Percentiles rank a stretch among this genome's conserved stretches.
Conservation (phyloP, 805 yeast genomes). For the Zygoascus tannicola region DNA sequence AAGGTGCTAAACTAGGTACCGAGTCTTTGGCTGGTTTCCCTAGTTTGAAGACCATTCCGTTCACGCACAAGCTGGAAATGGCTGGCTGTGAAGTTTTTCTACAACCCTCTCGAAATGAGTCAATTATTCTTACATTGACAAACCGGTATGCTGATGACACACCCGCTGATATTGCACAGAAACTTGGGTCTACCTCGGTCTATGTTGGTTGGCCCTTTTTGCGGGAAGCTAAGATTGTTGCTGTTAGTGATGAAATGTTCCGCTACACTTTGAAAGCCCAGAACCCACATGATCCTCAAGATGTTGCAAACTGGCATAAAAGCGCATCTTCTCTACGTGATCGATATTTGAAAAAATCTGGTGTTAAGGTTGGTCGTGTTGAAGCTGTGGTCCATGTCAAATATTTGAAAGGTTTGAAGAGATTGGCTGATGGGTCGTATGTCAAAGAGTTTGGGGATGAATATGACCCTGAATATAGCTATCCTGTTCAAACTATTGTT, state of each 20-base stretch:
- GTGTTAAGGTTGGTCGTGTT: slow-evolving; percentile 47
- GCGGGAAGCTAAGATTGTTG: slow-evolving; percentile 64
- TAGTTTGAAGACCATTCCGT: slow-evolving; percentile 61
- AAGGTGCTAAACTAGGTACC: slow-evolving; percentile 61
- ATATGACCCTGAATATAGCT: slow-evolving; percentile 35
- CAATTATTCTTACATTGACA: slow-evolving; percentile 58
- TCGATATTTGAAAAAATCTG: slow-evolving; percentile 40
- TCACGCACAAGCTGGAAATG: slow-evolving; percentile 38
- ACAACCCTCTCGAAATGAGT: slow-evolving; percentile 73
- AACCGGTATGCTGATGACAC: slow-evolving; percentile 35
- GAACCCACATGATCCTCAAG: slow-evolving; percentile 37
- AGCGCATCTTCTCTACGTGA: slow-evolving; percentile 33
- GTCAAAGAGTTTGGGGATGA: slow-evolving; percentile 54
- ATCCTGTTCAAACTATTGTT: slow-evolving; percentile 77
- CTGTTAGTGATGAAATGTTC: slow-evolving; percentile 46
- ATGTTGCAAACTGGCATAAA: slow-evolving; percentile 37
- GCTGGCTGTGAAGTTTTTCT: slow-evolving; percentile 73
- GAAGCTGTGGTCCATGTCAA: slow-evolving; percentile 59
- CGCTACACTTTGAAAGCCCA: slow-evolving; percentile 32
- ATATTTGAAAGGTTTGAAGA: slow-evolving; percentile 66
- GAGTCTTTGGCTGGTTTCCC: slow-evolving; percentile 86
- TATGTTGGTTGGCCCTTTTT: slow-evolving; percentile 89
- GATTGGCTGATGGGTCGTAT: slow-evolving; percentile 64
- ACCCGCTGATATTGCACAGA: slow-evolving; percentile 55
- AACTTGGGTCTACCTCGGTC: slow-evolving; percentile 51